Conservation (phyloP, 306 rosid species). For the Cucurbita ficifolia region DNA sequence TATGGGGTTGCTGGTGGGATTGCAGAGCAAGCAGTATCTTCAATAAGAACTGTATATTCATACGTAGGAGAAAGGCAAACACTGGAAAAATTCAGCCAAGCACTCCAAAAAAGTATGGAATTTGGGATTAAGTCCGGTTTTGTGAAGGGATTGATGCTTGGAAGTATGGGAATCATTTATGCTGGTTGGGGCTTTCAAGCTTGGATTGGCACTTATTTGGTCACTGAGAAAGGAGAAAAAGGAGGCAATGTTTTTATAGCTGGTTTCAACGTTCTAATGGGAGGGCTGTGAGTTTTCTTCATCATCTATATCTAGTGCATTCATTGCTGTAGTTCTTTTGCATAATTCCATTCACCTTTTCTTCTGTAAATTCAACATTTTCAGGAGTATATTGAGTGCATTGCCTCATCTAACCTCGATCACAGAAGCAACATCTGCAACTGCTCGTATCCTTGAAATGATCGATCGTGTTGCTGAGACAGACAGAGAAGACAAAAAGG, state of each 20-base stretch:
- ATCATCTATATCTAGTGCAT: conserved; percentile 2
- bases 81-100: conserved; percentile 42
- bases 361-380: neutral
- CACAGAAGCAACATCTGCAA: conserved; percentile 57
- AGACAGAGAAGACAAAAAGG: conserved; percentile 58
- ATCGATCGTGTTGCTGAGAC: conserved; percentile 46
- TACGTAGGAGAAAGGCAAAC: conserved; percentile 73
- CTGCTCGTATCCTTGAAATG: conserved; percentile 55
- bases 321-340: neutral
- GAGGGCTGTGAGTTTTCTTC: conserved; percentile 65
- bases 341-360: neutral
- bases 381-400: conserved; percentile 78
- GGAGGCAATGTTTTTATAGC: conserved; percentile 83
- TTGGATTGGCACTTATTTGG: conserved; percentile 75
- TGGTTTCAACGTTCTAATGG: conserved; percentile 78
- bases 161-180: conserved; percentile 77
- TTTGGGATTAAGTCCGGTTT: conserved; percentile 62
- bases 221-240: conserved; percentile 48
- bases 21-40: conserved; percentile 82
- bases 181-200: conserved; percentile 91
- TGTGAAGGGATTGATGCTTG: conserved; percentile 74
- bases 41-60: conserved; percentile 68
- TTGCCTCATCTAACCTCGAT: conserved; percentile 76
- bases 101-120: conserved; percentile 49
- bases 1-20: conserved; percentile 80